These are phyloP conservation scores for Cetraspora pellucida DNA, from an alignment of 192 early-diverging fungal genomes.

Conservation along the genomic window DNA sequence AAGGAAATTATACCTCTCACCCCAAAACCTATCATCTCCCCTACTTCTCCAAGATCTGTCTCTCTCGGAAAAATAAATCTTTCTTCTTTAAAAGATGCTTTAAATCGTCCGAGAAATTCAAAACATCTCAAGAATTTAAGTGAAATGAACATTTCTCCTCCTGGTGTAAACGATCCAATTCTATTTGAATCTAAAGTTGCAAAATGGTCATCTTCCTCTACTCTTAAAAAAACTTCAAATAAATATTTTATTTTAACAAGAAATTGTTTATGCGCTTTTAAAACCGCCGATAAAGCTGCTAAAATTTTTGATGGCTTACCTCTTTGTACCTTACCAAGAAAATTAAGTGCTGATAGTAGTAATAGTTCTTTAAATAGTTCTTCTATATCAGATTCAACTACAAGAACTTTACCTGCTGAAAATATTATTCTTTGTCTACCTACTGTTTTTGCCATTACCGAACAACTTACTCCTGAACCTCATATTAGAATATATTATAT, in stretches of 20 bases:
- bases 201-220: background rate
- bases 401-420: background rate
- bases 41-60: too few species aligned
- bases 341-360: background rate
- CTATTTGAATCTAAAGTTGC: background rate
- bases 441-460: background rate
- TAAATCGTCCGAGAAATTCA: too few species aligned
- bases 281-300: background rate
- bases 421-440: conserved; percentile 11
- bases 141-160: background rate
- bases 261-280: background rate
- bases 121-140: too few species aligned
- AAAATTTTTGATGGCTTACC: background rate
- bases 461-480: background rate
- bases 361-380: background rate
- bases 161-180: background rate
- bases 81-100: too few species aligned
- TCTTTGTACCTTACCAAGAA: too few species aligned
- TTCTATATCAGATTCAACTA: too few species aligned
- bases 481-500: conserved; percentile 14
- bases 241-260: background rate
- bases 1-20: too few species aligned
- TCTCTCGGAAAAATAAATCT: too few species aligned
- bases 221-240: conserved; percentile 13
- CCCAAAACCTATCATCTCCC: too few species aligned